phyloP scores from a whole-genome alignment of 371 early-diverging fungal genomes.

The Mortierella sp. region DNA sequence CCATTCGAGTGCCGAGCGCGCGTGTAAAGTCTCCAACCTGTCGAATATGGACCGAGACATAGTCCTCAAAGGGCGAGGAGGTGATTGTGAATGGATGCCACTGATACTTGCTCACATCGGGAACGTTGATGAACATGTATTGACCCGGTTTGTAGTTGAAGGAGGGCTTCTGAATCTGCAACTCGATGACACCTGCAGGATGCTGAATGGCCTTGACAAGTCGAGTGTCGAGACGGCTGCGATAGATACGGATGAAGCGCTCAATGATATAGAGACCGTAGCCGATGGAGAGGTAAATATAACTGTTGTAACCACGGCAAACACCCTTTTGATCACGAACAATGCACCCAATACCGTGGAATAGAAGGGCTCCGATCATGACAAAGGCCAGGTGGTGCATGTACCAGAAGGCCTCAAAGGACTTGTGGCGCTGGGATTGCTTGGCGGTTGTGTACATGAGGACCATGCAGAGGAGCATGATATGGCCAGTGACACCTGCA shows the following conservation, averaged over 20 bases:
- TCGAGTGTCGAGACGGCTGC: constrained; percentile 57
- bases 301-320: constrained; percentile 61
- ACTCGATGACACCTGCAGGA: constrained; percentile 76
- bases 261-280: constrained; percentile 70
- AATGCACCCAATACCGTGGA: constrained; percentile 75
- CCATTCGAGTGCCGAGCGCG: constrained; percentile 61
- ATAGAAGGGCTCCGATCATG: constrained; percentile 66
- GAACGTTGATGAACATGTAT: constrained; percentile 76
- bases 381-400: constrained; percentile 77
- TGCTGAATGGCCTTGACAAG: constrained; percentile 76
- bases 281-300: constrained; percentile 57
- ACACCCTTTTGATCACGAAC: constrained; percentile 53
- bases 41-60: constrained; percentile 81
- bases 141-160: constrained; percentile 77
- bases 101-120: constrained; percentile 66
- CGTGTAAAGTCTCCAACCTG: constrained; percentile 85
- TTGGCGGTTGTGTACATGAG: constrained; percentile 70
- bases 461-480: constrained; percentile 68
- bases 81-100: constrained; percentile 93
- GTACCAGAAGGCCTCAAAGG: constrained; percentile 80
- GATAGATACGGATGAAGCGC: constrained; percentile 62
- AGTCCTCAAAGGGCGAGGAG: constrained; percentile 84
- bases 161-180: constrained; percentile 71
- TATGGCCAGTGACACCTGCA: constrained; percentile 73
- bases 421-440: constrained; percentile 59